These are phyloP conservation scores for Rubia tinctorum DNA, from an alignment of 305 asterid genomes.

Conservation along the genomic window DNA sequence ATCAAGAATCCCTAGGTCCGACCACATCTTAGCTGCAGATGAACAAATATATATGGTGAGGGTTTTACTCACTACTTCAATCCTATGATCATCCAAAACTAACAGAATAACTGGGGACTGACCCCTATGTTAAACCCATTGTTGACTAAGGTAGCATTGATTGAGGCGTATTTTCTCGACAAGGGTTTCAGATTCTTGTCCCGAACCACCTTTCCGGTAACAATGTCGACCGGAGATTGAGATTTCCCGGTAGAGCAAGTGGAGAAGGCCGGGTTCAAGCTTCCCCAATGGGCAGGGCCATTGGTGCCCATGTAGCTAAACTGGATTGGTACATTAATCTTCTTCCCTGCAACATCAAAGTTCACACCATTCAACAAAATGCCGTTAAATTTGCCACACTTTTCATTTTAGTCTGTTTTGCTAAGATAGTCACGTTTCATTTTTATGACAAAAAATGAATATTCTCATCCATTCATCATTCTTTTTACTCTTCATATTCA, in stretches of 20 bases:
- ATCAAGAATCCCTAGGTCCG: slow-evolving; percentile 44
- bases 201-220: slow-evolving; percentile 29
- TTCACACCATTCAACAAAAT: no score
- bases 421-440: no score
- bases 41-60: no score
- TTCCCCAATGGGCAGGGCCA: slow-evolving; percentile 82
- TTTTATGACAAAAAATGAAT: no score
- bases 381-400: no score
- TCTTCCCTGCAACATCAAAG: slow-evolving; percentile 27
- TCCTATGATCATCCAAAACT: no score
- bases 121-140: slow-evolving; percentile 82
- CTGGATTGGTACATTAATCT: slow-evolving; percentile 22
- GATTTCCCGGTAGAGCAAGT: slow-evolving; percentile 56
- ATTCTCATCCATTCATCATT: no score
- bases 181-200: slow-evolving; percentile 59
- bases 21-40: slow-evolving; percentile 65
- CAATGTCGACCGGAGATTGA: slow-evolving; percentile 74
- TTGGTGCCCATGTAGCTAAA: slow-evolving; percentile 67
- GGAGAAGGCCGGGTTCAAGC: slow-evolving; percentile 58
- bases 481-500: no score
- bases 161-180: slow-evolving; percentile 39
- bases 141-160: slow-evolving; percentile 66
- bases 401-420: no score
- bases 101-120: neutral
- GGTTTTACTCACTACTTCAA: no score